A percentile compares a stretch with the other conserved stretches of the same genome.
These are phyloP conservation scores for Rhizopogon roseolus DNA, from an alignment of 768 basidiomycete genomes.

Conservation along the genomic window DNA sequence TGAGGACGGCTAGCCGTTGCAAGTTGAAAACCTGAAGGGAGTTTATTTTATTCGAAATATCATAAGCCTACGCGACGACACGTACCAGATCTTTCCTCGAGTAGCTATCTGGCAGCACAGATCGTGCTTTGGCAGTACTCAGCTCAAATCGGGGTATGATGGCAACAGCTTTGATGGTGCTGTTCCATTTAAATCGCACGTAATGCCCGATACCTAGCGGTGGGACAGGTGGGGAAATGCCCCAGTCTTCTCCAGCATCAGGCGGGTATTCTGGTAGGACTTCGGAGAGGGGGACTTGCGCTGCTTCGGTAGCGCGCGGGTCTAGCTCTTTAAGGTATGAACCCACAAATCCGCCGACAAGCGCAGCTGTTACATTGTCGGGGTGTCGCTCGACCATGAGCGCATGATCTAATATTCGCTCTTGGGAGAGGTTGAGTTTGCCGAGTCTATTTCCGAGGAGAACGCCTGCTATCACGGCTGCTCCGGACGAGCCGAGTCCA, in stretches of 20 bases:
- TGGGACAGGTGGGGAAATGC: constrained; percentile 79
- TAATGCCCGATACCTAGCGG: constrained; percentile 92
- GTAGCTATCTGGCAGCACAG: constrained; percentile 81
- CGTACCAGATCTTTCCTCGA: constrained; percentile 87
- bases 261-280: constrained; percentile 94
- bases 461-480: constrained; percentile 97
- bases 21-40: constrained; percentile 90
- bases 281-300: constrained; percentile 90
- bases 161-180: constrained; percentile 84
- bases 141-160: constrained; percentile 95
- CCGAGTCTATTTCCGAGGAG: constrained; percentile 86
- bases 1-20: constrained; percentile 92
- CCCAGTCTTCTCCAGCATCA: constrained; percentile 92
- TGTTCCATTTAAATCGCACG: constrained; percentile 83
- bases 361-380: constrained; percentile 97
- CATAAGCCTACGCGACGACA: constrained; percentile 8
- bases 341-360: constrained; percentile 96
- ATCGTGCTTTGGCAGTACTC: constrained; percentile 91
- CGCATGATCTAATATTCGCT: constrained; percentile 88
- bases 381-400: constrained; percentile 99
- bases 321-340: constrained; percentile 92
- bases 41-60: background rate
- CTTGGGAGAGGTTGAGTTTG: constrained; percentile 57
- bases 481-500: constrained; percentile 95
- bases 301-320: constrained; percentile 71